Base-by-base conservation (phyloP, 1,139 yeast genomes). In the Sugiyamaella xylanicola region DNA sequence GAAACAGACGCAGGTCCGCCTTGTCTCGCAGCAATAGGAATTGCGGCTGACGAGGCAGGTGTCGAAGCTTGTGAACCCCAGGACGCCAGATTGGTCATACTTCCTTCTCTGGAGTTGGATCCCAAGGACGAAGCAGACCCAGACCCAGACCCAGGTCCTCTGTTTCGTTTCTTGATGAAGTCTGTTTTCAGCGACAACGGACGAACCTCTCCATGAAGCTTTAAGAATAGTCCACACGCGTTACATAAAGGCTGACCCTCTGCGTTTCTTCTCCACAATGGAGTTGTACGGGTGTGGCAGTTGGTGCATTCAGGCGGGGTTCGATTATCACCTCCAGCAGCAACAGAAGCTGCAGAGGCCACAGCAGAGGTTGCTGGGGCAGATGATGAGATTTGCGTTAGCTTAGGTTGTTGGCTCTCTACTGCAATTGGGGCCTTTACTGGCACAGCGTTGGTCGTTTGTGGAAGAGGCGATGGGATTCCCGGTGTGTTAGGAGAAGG, bases 241-340 rank as follows among this genome's bases (percentile, higher is more conserved):
- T 91, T 91, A 70, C 97, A 91, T 57, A 91, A 75, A 1, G 95
- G 95, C 67, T 88, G 90, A 7, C 97, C 97, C 41, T 88, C 86
- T 22, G 92, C 90, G 67, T 89, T 93, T 57, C 97, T 78, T 67
- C 97, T 79, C 97, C 97, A 91, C 51, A 91, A 76, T 1, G 97
- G 97, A 0, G 97, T 91, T 8, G 93, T 91, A 64, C 82, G 87
- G 1, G 97, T 91, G 65, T 85, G 85, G 71, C 97, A 91, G 72
- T 91, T 91, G 15, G 93, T 84, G 70, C 97, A 91, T 48, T 70
- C 70, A 5, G 55, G 52, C 4, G 50, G 53, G 9, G 42, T 16
- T 43, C 52, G 29, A 9, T 25, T 46, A 51, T 46, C 48, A 11
- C 25, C n/a, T n/a, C n/a, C 4, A 29, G 55, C 25, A 21, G 44